Evolutionary conservation across 148 eudicot species (phyloP), one percentile per base, ranked within the genome.

Genomic region (Camellia lanceoleosa): DNA sequence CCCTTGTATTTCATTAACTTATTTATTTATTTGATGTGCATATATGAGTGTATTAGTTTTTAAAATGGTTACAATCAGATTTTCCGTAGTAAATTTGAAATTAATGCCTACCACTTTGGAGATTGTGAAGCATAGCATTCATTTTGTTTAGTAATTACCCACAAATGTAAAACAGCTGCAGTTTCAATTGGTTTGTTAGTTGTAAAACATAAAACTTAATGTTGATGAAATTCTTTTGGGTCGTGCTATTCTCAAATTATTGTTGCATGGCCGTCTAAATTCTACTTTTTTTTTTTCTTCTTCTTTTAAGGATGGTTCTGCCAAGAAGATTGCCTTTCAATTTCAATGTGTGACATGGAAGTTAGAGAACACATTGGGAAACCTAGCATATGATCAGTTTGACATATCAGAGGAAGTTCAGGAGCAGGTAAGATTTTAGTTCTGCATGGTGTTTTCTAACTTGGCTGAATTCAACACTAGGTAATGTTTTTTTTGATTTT

Each of bases 271-370:
- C 46, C 79, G 51, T 80, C 75, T 80, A 61, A 82, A 70, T 52
- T 38, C 46, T 75, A 23, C 20, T 79, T 41, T 47, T 80, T 79
- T 78, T 44, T 80, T 82, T 74, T 82, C 14, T 55, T 8, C 2
- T 55, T 8, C 12, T 12, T 55, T 70, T 20, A 77, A 95, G 99
- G 97, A 93, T 85, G 97, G 86, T 68, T 89, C 91, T 49, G 84
- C 90, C 76, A 89, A 88, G 87, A 93, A 94, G 80, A 79, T 95
- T 78, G 69, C 86, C 73, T 95, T 93, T 81, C 97, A 91, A 54
- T 95, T 95, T 86, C 98, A 95, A 79, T 92, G 97, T 59, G 93
- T 95, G 51, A 95, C 95, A 8, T 91, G 93, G 97, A 95, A 95
- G 79, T 73, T 95, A 71, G 99, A 93, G 87, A 92, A 90, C 81